Evolutionary conservation across 805 yeast species (phyloP).

Genomic region (Dipodascopsis tothii): DNA sequence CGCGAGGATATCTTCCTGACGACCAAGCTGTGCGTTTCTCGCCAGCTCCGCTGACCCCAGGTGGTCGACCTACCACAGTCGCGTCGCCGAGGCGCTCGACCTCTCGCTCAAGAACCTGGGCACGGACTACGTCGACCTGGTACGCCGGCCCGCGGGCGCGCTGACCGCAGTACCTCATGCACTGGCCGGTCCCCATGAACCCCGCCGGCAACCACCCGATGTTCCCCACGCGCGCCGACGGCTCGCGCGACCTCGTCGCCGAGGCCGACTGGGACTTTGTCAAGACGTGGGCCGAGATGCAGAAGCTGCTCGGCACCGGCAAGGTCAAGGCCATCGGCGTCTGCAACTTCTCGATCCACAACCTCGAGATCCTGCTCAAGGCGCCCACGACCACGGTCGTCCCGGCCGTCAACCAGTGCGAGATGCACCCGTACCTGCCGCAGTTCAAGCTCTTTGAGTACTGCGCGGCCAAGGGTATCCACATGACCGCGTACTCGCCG

Average conservation of each 20-base stretch:
- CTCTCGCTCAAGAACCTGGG: slow-evolving; percentile 55
- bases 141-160: neutral
- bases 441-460: slow-evolving; percentile 53
- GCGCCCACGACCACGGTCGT: slow-evolving; percentile 35
- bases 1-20: slow-evolving; percentile 39
- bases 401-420: slow-evolving; percentile 73
- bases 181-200: slow-evolving; percentile 67
- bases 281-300: slow-evolving; percentile 59
- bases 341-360: slow-evolving; percentile 52
- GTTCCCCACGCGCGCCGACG: slow-evolving; percentile 37
- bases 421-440: slow-evolving; percentile 66
- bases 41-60: neutral
- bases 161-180: slow-evolving; percentile 46
- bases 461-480: slow-evolving; percentile 47
- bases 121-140: slow-evolving; percentile 66
- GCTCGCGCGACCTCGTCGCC: slow-evolving; percentile 32
- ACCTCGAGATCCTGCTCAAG: slow-evolving; percentile 16
- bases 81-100: slow-evolving; percentile 47
- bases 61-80: slow-evolving; percentile 32
- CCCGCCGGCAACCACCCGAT: slow-evolving; percentile 34
- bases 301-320: slow-evolving; percentile 46
- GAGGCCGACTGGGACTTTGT: slow-evolving; percentile 36
- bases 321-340: slow-evolving; percentile 66
- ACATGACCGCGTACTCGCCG: slow-evolving; percentile 71
- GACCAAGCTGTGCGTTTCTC: slow-evolving; percentile 34